Conservation (phyloP, 768 basidiomycete species). For the Tephrocybe sp. region DNA sequence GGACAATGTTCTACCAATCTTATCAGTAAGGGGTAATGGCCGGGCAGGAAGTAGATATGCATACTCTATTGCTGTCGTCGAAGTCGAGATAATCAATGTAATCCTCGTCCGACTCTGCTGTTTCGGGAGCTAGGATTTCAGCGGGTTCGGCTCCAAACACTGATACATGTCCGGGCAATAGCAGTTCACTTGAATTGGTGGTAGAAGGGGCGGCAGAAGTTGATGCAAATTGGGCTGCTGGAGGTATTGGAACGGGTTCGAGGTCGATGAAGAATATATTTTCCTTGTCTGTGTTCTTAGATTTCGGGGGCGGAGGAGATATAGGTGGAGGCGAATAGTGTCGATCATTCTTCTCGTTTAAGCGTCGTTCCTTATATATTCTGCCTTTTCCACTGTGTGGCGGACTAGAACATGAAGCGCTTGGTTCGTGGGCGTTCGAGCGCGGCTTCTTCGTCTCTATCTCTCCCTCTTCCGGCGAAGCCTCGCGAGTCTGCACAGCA, state of each 20-base stretch:
- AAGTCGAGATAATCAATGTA: slow-evolving; percentile 82
- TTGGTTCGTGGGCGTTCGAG: background rate
- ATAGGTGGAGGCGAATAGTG: slow-evolving; percentile 12
- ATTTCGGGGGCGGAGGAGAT: slow-evolving; percentile 16
- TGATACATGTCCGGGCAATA: slow-evolving; percentile 72
- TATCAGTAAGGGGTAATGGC: background rate
- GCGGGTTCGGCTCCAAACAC: slow-evolving; percentile 48
- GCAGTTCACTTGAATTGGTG: slow-evolving; percentile 31
- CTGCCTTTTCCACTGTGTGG: background rate
- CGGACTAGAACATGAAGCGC: background rate
- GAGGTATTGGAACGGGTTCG: slow-evolving; percentile 36
- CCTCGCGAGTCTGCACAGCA: slow-evolving; percentile 19
- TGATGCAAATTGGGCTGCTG: slow-evolving; percentile 14
- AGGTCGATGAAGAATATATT: slow-evolving; percentile 53
- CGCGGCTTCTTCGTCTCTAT: slow-evolving; percentile 1
- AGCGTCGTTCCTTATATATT: slow-evolving; percentile 1
- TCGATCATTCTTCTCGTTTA: slow-evolving; percentile 10
- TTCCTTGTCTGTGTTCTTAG: slow-evolving; percentile 10
- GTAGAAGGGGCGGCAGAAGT: slow-evolving; percentile 5
- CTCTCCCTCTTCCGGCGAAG: slow-evolving; percentile 21
- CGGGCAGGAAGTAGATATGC: slow-evolving; percentile 15
- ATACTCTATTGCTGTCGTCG: slow-evolving; percentile 55
- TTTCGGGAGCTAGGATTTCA: slow-evolving; percentile 44
- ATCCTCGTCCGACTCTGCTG: slow-evolving; percentile 49
- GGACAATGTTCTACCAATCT: slow-evolving; percentile 44